These are phyloP conservation scores for Alternaria conjuncta DNA, from an alignment of 2,329 filamentous ascomycete genomes.

Conservation along the genomic window DNA sequence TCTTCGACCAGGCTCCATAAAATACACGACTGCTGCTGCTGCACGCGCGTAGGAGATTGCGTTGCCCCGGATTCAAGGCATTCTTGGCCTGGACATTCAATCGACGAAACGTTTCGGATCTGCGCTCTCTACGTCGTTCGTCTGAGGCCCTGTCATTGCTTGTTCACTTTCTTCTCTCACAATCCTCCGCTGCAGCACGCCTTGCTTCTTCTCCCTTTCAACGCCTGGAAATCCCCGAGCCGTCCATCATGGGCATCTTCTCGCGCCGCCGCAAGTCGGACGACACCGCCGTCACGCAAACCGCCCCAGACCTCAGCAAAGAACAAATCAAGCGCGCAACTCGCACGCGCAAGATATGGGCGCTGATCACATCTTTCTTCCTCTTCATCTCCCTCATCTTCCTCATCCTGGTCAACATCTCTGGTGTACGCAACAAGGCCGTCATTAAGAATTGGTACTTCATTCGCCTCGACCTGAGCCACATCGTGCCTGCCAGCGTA, in stretches of 20 bases:
- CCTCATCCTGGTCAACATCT: constrained; percentile 79
- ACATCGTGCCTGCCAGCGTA: constrained; percentile 77
- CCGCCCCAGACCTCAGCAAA: constrained; percentile 39
- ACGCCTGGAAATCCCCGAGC: background rate
- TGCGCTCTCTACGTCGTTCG: background rate
- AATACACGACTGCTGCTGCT: constrained; percentile 23
- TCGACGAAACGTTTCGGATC: constrained; percentile 6
- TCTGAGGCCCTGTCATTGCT: background rate
- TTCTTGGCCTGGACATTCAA: background rate
- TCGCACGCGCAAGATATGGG: constrained; percentile 64
- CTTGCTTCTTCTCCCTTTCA: background rate
- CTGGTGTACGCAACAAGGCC: constrained; percentile 69
- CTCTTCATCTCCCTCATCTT: constrained; percentile 80
- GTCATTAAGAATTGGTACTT: constrained; percentile 78
- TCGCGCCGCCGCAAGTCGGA: constrained; percentile 25
- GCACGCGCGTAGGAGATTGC: constrained; percentile 29
- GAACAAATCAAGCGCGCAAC: constrained; percentile 49
- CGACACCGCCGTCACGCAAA: constrained; percentile 17
- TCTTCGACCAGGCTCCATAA: constrained; percentile 27
- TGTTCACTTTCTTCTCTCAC: background rate
- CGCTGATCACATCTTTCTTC: constrained; percentile 69
- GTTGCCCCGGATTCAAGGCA: constrained; percentile 8
- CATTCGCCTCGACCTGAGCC: constrained; percentile 79
- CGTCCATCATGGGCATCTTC: constrained; percentile 30
- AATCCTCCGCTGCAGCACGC: background rate